These are phyloP conservation scores for Tulasnella sp. DNA, from an alignment of 768 basidiomycete species.

Conservation along the genomic window DNA sequence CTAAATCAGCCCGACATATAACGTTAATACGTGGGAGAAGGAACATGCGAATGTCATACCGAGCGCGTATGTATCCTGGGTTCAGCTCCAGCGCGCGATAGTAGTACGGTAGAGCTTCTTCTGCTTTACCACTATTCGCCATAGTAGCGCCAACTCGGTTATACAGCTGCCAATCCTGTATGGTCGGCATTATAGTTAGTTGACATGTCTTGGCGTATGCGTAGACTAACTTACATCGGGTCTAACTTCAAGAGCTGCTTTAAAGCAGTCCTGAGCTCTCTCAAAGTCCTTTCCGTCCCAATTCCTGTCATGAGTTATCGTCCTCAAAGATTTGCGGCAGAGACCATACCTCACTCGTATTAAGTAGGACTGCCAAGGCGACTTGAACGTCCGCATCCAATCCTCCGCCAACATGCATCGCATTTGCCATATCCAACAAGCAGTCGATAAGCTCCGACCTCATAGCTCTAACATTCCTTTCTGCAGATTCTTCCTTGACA, in stretches of 20 bases:
- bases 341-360: slow-evolving; percentile 67
- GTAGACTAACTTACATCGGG: slow-evolving; percentile 54
- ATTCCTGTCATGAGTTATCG: not conserved
- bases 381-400: slow-evolving; percentile 88
- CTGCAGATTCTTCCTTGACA: slow-evolving; percentile 27
- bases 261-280: slow-evolving; percentile 92
- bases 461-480: slow-evolving; percentile 31
- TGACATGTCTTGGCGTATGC: slow-evolving; percentile 14
- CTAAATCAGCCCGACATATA: slow-evolving; percentile 31
- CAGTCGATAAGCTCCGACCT: slow-evolving; percentile 50
- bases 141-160: slow-evolving; percentile 92
- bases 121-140: slow-evolving; percentile 75
- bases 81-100: slow-evolving; percentile 76
- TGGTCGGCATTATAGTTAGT: not conserved
- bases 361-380: slow-evolving; percentile 79
- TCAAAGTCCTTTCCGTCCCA: slow-evolving; percentile 56
- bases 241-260: slow-evolving; percentile 71
- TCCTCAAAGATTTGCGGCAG: not conserved
- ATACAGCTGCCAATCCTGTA: slow-evolving; percentile 81
- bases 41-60: slow-evolving; percentile 33
- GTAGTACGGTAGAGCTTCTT: slow-evolving; percentile 81
- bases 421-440: slow-evolving; percentile 67
- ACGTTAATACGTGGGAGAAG: no score
- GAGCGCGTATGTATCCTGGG: slow-evolving; percentile 81
- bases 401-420: slow-evolving; percentile 37